Conservation (phyloP, 2,329 filamentous ascomycete species). For the Aspergillus brasiliensis region DNA sequence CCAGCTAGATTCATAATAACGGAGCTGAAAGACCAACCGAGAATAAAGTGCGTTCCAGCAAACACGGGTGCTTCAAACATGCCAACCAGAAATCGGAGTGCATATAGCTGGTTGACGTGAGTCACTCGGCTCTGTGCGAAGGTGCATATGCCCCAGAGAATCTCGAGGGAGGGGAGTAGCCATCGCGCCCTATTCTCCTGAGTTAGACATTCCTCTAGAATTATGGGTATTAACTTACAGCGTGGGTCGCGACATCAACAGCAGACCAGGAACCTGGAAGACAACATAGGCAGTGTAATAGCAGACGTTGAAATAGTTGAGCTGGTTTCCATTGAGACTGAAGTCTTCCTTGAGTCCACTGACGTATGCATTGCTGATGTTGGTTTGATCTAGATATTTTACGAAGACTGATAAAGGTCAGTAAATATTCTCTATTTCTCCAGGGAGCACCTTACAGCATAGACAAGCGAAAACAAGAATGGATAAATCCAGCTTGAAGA, state of each 20-base stretch:
- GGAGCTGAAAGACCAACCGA: conserved; percentile 19
- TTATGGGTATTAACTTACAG: conserved; percentile 20
- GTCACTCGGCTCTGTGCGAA: conserved; percentile 37
- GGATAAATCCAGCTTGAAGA: conserved; percentile 36
- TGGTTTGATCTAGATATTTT: conserved; percentile 33
- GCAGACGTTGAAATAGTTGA: conserved; percentile 36
- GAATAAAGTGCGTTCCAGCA: conserved; percentile 37
- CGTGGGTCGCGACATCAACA: conserved; percentile 33
- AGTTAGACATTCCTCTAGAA: neutral
- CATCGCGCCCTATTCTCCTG: conserved; percentile 25
- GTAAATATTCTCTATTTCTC: neutral
- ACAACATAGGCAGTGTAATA: conserved; percentile 35
- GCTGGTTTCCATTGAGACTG: conserved; percentile 32
- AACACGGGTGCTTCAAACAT: conserved; percentile 38
- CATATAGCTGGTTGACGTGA: conserved; percentile 36
- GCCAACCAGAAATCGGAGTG: conserved; percentile 37
- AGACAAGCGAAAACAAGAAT: conserved; percentile 35
- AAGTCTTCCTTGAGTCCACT: conserved; percentile 37
- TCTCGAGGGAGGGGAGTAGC: conserved; percentile 33
- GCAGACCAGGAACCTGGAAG: conserved; percentile 33
- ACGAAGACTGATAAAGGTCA: conserved; percentile 27
- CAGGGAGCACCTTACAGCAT: conserved; percentile 26
- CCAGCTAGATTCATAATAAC: no score
- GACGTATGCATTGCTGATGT: conserved; percentile 39
- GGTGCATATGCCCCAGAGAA: conserved; percentile 39